Evolutionary conservation across 2,329 filamentous ascomycete species (phyloP).

Genomic region (Plectosphaerella cucumerina): DNA sequence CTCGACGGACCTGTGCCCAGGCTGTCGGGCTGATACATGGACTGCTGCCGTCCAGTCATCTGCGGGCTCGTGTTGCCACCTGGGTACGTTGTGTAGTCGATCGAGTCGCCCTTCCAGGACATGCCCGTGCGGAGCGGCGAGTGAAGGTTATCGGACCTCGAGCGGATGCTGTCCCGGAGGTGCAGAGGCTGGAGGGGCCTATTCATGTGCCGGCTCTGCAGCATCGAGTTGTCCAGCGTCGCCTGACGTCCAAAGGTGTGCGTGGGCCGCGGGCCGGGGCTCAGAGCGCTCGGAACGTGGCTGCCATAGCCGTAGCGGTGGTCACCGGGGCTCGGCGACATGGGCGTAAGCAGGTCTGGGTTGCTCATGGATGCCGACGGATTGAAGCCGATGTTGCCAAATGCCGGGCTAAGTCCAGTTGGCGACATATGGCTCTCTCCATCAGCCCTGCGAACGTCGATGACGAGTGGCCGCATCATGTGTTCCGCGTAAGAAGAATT

Average conservation of each 20-base stretch:
- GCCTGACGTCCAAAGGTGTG: conserved; percentile 49
- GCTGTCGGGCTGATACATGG: conserved; percentile 47
- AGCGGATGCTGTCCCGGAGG: conserved; percentile 52
- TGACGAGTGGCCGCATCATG: conserved; percentile 63
- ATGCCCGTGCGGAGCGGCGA: conserved; percentile 56
- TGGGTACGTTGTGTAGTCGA: conserved; percentile 53
- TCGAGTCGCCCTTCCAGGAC: conserved; percentile 58
- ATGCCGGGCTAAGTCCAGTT: conserved; percentile 62
- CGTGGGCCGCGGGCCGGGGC: conserved; percentile 42
- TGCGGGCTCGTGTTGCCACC: conserved; percentile 40
- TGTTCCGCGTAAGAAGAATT: conserved; percentile 51
- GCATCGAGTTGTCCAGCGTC: conserved; percentile 34
- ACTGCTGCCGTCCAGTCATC: conserved; percentile 40
- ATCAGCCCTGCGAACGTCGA: conserved; percentile 62
- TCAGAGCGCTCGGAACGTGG: conserved; percentile 43
- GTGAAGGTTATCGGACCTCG: conserved; percentile 53
- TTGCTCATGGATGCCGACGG: conserved; percentile 44
- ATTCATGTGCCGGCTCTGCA: conserved; percentile 41
- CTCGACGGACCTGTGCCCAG: conserved; percentile 32
- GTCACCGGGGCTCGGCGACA: conserved; percentile 45
- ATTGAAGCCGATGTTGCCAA: conserved; percentile 63
- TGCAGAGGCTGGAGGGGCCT: conserved; percentile 55
- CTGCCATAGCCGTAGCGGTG: conserved; percentile 51
- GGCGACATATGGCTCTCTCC: conserved; percentile 65
- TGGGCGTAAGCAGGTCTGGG: conserved; percentile 53